phyloP scores from a whole-genome alignment of 352 stramenopile species.

The Globisporangium alternatum region DNA sequence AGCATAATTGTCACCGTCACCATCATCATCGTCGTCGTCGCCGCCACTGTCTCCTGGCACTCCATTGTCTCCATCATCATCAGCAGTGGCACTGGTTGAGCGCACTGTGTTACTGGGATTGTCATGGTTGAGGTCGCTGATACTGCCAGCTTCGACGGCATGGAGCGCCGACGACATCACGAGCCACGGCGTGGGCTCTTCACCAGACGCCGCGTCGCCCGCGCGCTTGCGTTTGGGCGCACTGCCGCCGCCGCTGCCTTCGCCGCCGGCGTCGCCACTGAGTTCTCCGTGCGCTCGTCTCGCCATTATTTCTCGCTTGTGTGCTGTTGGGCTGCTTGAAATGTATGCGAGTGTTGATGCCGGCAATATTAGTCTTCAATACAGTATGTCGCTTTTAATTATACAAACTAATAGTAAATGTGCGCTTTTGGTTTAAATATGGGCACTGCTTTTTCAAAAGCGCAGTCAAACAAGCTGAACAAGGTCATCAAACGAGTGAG shows the following conservation, averaged over 20 bases:
- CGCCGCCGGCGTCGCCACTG: background rate
- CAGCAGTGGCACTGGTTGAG: background rate
- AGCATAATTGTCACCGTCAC: background rate
- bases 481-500: too few species aligned
- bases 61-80: background rate
- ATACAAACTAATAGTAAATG: too few species aligned
- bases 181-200: constrained; percentile 11
- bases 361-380: background rate
- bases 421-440: background rate
- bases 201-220: background rate
- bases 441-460: background rate
- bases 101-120: background rate
- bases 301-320: background rate
- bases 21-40: background rate
- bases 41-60: background rate
- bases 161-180: constrained; percentile 8
- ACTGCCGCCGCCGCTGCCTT: background rate
- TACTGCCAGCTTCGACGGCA: background rate
- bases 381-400: background rate
- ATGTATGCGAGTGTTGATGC: background rate
- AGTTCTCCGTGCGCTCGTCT: background rate
- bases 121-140: background rate
- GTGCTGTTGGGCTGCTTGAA: background rate
- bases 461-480: background rate
- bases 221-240: background rate